A percentile compares a stretch with the other conserved stretches of the same genome.
Conservation (phyloP, 2,329 filamentous ascomycete genomes). For the Ophiocordyceps polyrhachis-furcata region DNA sequence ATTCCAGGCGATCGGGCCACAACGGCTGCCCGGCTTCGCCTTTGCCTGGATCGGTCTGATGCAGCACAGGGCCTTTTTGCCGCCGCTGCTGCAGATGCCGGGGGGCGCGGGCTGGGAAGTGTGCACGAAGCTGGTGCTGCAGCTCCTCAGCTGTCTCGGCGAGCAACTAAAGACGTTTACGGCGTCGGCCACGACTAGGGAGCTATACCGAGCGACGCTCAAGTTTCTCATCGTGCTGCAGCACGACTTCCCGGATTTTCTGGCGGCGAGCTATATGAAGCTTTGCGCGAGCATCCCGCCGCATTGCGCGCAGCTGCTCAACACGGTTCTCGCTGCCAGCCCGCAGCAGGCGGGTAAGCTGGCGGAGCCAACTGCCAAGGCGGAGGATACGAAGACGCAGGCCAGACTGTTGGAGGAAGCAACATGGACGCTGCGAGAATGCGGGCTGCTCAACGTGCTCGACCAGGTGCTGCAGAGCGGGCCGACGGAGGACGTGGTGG, state of each 20-base stretch:
- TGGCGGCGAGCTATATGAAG: conserved; percentile 69
- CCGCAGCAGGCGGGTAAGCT: conserved; percentile 50
- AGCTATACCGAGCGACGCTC: conserved; percentile 67
- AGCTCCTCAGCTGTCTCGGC: conserved; percentile 54
- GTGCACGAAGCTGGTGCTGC: conserved; percentile 55
- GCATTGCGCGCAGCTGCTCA: conserved; percentile 73
- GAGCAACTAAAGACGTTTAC: conserved; percentile 61
- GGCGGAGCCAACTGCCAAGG: conserved; percentile 41
- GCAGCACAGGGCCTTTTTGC: conserved; percentile 71
- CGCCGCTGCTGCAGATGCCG: conserved; percentile 50
- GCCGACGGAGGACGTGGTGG: conserved; percentile 52
- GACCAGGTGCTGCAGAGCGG: conserved; percentile 41
- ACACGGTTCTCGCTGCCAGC: conserved; percentile 69
- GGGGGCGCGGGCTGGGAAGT: conserved; percentile 56
- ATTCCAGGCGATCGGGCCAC: conserved; percentile 57
- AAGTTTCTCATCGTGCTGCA: conserved; percentile 73
- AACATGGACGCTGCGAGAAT: conserved; percentile 30
- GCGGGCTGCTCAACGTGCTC: conserved; percentile 38
- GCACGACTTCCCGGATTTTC: conserved; percentile 87
- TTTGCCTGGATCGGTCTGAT: conserved; percentile 74
- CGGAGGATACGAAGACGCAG: conserved; percentile 54
- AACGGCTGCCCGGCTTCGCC: conserved; percentile 61
- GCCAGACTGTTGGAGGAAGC: conserved; percentile 49
- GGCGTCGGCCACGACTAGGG: conserved; percentile 51
- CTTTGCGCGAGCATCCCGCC: conserved; percentile 67